A percentile compares a stretch with the other conserved stretches of the same genome.
phyloP scores from a whole-genome alignment of 2,329 filamentous ascomycete genomes.

The Tolypocladium paradoxum region DNA sequence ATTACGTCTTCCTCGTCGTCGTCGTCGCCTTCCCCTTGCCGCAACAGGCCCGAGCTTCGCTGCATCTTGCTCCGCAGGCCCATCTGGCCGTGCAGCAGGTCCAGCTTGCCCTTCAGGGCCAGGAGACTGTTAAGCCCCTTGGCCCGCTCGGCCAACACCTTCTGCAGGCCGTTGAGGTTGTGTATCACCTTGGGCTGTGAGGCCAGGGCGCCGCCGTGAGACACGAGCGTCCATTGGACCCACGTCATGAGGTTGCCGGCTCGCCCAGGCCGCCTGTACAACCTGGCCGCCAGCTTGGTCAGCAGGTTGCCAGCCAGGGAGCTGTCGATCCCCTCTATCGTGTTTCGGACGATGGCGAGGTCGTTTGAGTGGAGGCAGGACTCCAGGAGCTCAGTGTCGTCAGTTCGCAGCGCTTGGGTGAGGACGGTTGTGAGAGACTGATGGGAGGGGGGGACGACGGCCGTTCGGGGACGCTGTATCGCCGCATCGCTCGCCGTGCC shows the following conservation, averaged over 20 bases:
- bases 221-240: slow-evolving; percentile 90
- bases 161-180: slow-evolving; percentile 67
- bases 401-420: slow-evolving; percentile 82
- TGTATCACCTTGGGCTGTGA: slow-evolving; percentile 75
- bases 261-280: slow-evolving; percentile 78
- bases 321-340: slow-evolving; percentile 83
- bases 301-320: slow-evolving; percentile 69
- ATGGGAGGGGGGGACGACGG: slow-evolving; percentile 53
- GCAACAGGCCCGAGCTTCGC: slow-evolving; percentile 22
- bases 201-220: slow-evolving; percentile 84
- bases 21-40: slow-evolving; percentile 38
- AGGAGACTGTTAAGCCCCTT: slow-evolving; percentile 73
- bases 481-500: slow-evolving; percentile 16
- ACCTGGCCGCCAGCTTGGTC: slow-evolving; percentile 72
- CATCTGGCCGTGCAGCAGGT: slow-evolving; percentile 87
- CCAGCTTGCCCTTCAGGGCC: slow-evolving; percentile 86
- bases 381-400: slow-evolving; percentile 82
- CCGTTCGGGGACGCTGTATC: slow-evolving; percentile 31
- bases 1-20: slow-evolving; percentile 59
- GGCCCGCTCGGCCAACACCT: slow-evolving; percentile 78
- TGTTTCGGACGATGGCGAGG: slow-evolving; percentile 66
- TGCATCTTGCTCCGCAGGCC: slow-evolving; percentile 64
- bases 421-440: slow-evolving; percentile 88
- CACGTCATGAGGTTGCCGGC: slow-evolving; percentile 86
- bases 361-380: slow-evolving; percentile 80